phyloP scores from a whole-genome alignment of 176 grass and related monocot genomes.

The Phragmites australis region DNA sequence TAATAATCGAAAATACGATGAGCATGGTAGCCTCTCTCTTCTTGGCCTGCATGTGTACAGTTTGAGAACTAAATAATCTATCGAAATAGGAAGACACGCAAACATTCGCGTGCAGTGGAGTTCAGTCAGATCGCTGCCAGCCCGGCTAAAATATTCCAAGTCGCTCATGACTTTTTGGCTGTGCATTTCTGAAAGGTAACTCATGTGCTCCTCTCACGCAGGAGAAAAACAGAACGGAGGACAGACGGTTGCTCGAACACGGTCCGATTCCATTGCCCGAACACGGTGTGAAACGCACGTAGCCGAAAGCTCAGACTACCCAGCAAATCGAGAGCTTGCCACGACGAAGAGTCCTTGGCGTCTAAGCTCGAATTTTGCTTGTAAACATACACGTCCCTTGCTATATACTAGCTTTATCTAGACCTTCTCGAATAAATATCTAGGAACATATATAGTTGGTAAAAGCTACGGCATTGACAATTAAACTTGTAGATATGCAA shows the following conservation, averaged over 20 bases:
- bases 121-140: not conserved
- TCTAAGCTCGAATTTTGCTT: too few species aligned
- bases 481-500: too few species aligned
- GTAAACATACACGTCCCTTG: too few species aligned
- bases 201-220: constrained; percentile 26
- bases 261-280: not conserved
- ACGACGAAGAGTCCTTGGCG: too few species aligned
- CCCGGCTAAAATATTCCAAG: not conserved
- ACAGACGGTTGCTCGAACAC: not conserved
- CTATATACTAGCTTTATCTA: too few species aligned
- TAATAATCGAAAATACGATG: too few species aligned
- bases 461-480: too few species aligned
- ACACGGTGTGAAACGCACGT: not conserved
- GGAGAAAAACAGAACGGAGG: not conserved
- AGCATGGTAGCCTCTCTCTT: too few species aligned
- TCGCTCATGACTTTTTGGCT: not conserved
- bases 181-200: constrained; percentile 1
- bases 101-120: not conserved
- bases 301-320: not conserved
- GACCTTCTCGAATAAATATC: too few species aligned
- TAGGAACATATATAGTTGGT: too few species aligned
- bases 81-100: not conserved
- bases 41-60: too few species aligned
- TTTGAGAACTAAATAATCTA: not conserved
- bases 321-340: too few species aligned